phyloP scores from a whole-genome alignment of 2,329 filamentous ascomycete species.

The Xylogone sp. region DNA sequence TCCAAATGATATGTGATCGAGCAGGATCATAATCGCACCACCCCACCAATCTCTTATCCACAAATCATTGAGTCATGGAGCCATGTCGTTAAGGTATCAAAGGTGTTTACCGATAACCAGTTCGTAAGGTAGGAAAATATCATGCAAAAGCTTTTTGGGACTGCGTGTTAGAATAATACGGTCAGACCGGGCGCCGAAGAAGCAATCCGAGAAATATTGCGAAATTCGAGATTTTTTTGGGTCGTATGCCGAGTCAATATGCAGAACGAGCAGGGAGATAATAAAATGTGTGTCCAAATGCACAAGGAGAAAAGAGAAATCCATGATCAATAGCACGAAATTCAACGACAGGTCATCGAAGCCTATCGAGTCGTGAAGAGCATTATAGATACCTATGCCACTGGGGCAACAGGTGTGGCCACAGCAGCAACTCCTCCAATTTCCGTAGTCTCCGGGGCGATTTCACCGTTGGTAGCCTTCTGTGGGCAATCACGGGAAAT shows the following conservation, averaged over 20 bases:
- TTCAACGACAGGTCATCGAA: slow-evolving; percentile 28
- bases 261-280: slow-evolving; percentile 25
- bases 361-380: slow-evolving; percentile 23
- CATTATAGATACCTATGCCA: slow-evolving; percentile 34
- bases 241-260: slow-evolving; percentile 25
- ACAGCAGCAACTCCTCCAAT: slow-evolving; percentile 33
- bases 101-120: slow-evolving; percentile 29
- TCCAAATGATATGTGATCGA: slow-evolving; percentile 20
- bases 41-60: slow-evolving; percentile 12
- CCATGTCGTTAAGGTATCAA: slow-evolving; percentile 25
- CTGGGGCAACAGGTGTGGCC: slow-evolving; percentile 36
- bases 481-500: slow-evolving; percentile 92
- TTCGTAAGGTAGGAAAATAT: slow-evolving; percentile 28
- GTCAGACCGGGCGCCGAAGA: slow-evolving; percentile 28
- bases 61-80: slow-evolving; percentile 21
- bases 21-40: slow-evolving; percentile 6
- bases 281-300: slow-evolving; percentile 26
- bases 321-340: slow-evolving; percentile 23
- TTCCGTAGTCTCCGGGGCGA: slow-evolving; percentile 25
- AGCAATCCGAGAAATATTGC: slow-evolving; percentile 23
- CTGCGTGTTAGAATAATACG: slow-evolving; percentile 20
- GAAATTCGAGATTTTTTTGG: slow-evolving; percentile 12
- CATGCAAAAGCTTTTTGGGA: slow-evolving; percentile 14
- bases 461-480: slow-evolving; percentile 54
- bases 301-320: slow-evolving; percentile 19